A percentile compares a stretch with the other conserved stretches of the same genome.
Conservation (phyloP, 1,139 yeast species). For the Candida gigantensis region DNA sequence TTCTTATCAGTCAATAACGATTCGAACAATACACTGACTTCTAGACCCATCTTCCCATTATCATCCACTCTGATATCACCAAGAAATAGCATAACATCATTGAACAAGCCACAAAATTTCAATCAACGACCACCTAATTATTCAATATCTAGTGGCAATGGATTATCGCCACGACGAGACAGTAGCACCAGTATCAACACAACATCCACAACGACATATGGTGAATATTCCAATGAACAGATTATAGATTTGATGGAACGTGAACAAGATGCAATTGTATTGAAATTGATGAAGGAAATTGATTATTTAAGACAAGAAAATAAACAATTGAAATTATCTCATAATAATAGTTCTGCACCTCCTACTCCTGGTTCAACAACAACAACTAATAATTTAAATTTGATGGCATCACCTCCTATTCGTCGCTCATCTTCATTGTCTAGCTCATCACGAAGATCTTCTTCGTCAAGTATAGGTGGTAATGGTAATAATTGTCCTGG, state of each 20-base stretch:
- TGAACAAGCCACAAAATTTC: constrained; percentile 3
- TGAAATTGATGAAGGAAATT: constrained; percentile 59
- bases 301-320: constrained; percentile 54
- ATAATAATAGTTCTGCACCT: constrained; percentile 3
- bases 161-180: no score
- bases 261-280: constrained; percentile 68
- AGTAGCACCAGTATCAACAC: no score
- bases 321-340: constrained; percentile 23
- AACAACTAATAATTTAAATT: no score
- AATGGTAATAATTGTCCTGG: not conserved
- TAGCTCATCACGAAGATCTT: constrained; percentile 2
- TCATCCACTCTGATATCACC: constrained; percentile 13
- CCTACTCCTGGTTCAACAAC: no score
- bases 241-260: constrained; percentile 65
- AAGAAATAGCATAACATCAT: constrained; percentile 12
- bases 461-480: not conserved
- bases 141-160: constrained; percentile 6
- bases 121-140: constrained; percentile 6
- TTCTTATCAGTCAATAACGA: constrained; percentile 5
- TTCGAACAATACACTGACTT: constrained; percentile 1
- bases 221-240: constrained; percentile 37
- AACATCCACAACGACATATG: no score
- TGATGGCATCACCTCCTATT: constrained; percentile 5
- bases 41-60: constrained; percentile 7
- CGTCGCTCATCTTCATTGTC: constrained; percentile 16